Conservation (phyloP, 441 rosid genomes). For the Erysimum cheiri region DNA sequence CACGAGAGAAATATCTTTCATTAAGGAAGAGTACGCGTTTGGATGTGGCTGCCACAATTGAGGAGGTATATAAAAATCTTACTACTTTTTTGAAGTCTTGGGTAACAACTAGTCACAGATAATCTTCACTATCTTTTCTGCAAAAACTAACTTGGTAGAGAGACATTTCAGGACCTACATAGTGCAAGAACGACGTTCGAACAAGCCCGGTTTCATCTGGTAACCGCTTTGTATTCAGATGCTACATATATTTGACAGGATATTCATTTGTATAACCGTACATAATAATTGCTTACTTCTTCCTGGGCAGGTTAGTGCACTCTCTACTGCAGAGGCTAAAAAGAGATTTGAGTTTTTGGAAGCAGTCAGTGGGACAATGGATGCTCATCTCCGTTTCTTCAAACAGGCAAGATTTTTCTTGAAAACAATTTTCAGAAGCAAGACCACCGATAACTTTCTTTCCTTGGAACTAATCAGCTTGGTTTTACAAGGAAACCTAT, state of each 20-base stretch:
- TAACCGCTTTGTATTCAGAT: conserved; percentile 40
- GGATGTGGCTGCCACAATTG: conserved; percentile 75
- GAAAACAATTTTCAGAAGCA: conserved; percentile 4
- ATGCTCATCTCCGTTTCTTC: conserved; percentile 93
- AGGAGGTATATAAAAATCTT: conserved; percentile 64
- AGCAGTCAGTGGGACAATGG: conserved; percentile 91
- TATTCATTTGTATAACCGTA: conserved; percentile 10
- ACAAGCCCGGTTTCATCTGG: conserved; percentile 89
- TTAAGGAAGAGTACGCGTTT: conserved; percentile 80
- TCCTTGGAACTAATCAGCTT: conserved; percentile 9
- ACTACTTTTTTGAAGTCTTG: conserved; percentile 19
- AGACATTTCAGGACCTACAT: conserved; percentile 77
- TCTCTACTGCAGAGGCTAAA: conserved; percentile 88
- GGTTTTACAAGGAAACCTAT: conserved; percentile 23
- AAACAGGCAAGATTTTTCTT: conserved; percentile 66
- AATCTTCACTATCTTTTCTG: conserved; percentile 39
- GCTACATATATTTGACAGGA: background rate
- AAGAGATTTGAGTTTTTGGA: conserved; percentile 92
- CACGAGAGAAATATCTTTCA: conserved; percentile 89
- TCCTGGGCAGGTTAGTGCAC: conserved; percentile 66
- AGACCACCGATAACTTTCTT: background rate
- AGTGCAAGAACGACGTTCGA: conserved; percentile 81
- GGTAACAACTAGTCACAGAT: conserved; percentile 29
- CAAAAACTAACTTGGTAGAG: conserved; percentile 57
- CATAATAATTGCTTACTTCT: conserved; percentile 28